A percentile compares a stretch with the other conserved stretches of the same genome.
Evolutionary conservation across 2,329 filamentous ascomycete genomes (phyloP).

Genomic region (Emmonsia crescens): DNA sequence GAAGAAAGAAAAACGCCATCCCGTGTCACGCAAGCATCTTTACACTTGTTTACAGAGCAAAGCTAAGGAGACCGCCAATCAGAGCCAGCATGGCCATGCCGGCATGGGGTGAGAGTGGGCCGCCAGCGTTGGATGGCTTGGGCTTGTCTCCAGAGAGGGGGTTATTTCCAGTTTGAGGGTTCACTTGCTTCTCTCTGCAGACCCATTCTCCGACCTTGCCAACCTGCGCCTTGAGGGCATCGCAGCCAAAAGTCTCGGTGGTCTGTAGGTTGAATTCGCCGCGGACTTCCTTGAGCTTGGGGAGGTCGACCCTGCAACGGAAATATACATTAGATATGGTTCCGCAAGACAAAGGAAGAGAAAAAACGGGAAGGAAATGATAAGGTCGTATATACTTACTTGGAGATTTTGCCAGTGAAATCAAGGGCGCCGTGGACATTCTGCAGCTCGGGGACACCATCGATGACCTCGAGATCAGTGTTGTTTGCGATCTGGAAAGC

Average conservation of each 20-base stretch:
- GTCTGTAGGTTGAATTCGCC: slow-evolving; percentile 62
- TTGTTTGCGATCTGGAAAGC: slow-evolving; percentile 87
- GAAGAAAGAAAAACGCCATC: slow-evolving; percentile 2
- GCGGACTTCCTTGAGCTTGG: slow-evolving; percentile 54
- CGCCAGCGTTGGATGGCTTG: slow-evolving; percentile 27
- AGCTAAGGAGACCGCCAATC: slow-evolving; percentile 36
- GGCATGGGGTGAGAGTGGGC: slow-evolving; percentile 25
- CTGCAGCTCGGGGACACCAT: slow-evolving; percentile 57
- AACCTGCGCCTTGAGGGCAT: slow-evolving; percentile 33
- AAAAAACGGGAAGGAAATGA: slow-evolving; percentile 2
- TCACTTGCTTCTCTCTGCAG: slow-evolving; percentile 29
- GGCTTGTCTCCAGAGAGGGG: slow-evolving; percentile 18
- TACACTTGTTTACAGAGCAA: slow-evolving; percentile 38
- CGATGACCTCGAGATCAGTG: slow-evolving; percentile 56
- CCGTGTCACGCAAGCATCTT: not conserved
- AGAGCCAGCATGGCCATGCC: slow-evolving; percentile 34
- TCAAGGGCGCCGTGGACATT: slow-evolving; percentile 70
- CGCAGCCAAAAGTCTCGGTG: slow-evolving; percentile 53
- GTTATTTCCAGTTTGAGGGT: slow-evolving; percentile 28
- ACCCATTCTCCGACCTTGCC: slow-evolving; percentile 37
- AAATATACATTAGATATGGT: not conserved
- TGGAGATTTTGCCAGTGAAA: slow-evolving; percentile 71
- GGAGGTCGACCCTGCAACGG: slow-evolving; percentile 54
- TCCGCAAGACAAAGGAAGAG: not conserved
- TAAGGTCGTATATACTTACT: slow-evolving; percentile 46